A percentile compares a stretch with the other conserved stretches of the same genome.
Conservation (phyloP, 2,329 filamentous ascomycete genomes). For the Microdochium trichocladiopsis region DNA sequence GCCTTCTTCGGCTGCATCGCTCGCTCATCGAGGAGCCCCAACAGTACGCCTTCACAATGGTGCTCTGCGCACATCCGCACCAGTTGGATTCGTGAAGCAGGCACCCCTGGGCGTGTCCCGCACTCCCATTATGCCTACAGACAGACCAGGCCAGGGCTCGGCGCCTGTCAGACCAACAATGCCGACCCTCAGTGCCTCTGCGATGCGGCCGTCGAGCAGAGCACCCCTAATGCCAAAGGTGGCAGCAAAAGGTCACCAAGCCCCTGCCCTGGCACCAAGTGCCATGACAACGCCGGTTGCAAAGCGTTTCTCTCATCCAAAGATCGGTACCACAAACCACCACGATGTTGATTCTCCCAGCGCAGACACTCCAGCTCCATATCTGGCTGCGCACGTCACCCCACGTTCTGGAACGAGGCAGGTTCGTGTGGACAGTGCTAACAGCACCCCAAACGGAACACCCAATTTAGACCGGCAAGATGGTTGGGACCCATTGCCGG, state of each 20-base stretch:
- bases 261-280: constrained; percentile 20
- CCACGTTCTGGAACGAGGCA: constrained; percentile 71
- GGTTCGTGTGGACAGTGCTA: constrained; percentile 61
- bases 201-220: constrained; percentile 43
- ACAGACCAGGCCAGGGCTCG: constrained; percentile 39
- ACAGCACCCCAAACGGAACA: constrained; percentile 58
- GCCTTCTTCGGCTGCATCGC: neutral
- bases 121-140: constrained; percentile 22
- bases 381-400: constrained; percentile 64
- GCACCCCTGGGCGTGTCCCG: neutral
- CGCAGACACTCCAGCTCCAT: constrained; percentile 42
- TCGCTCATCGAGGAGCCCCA: neutral
- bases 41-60: neutral
- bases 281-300: constrained; percentile 28
- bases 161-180: constrained; percentile 52
- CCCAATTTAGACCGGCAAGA: constrained; percentile 41
- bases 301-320: constrained; percentile 20
- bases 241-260: constrained; percentile 29
- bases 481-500: constrained; percentile 27
- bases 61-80: neutral
- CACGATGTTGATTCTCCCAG: constrained; percentile 18
- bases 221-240: constrained; percentile 50
- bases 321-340: constrained; percentile 18
- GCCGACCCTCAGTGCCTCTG: constrained; percentile 60
- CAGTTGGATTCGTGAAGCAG: neutral